Evolutionary conservation across 495 filamentous ascomycete genomes (phyloP).

Genomic region (Cercophora scortea): DNA sequence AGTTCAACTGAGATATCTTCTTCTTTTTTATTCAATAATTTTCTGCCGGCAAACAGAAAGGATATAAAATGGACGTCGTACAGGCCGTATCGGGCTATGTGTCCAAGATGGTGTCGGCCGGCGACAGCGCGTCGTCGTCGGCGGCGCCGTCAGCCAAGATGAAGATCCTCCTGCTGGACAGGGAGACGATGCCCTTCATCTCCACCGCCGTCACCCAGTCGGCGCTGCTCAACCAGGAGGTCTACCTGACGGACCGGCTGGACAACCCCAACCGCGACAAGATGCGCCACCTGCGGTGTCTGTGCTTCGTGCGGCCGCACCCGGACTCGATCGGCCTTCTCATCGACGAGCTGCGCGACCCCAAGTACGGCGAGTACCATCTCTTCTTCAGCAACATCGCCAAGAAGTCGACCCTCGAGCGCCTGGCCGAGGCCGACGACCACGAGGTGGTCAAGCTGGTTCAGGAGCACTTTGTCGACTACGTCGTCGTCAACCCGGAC

Average conservation of each 20-base stretch:
- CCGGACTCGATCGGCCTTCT: slow-evolving; percentile 84
- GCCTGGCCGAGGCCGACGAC: slow-evolving; percentile 94
- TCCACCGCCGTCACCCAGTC: slow-evolving; percentile 96
- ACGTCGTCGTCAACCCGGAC: slow-evolving; percentile 89
- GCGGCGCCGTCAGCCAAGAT: slow-evolving; percentile 81
- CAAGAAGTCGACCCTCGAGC: slow-evolving; percentile 91
- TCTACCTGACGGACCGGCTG: slow-evolving; percentile 93
- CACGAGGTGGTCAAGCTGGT: slow-evolving; percentile 90
- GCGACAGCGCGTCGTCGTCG: slow-evolving; percentile 56
- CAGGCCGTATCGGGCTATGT: slow-evolving; percentile 91
- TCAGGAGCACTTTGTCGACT: slow-evolving; percentile 95
- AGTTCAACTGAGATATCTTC: too few relatives aligned
- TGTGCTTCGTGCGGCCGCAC: slow-evolving; percentile 88
- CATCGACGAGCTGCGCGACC: slow-evolving; percentile 92
- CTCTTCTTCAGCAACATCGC: slow-evolving; percentile 96
- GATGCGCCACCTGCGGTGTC: slow-evolving; percentile 92
- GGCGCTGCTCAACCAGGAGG: slow-evolving; percentile 89
- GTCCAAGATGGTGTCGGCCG: slow-evolving; percentile 90
- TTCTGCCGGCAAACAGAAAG: too few relatives aligned
- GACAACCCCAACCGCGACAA: slow-evolving; percentile 89
- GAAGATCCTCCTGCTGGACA: slow-evolving; percentile 95
- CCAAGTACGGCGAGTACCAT: slow-evolving; percentile 96
- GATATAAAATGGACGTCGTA: slow-evolving; percentile 80
- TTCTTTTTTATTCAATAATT: too few relatives aligned
- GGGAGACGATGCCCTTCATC: slow-evolving; percentile 87